Evolutionary conservation across 345 rosid genomes (phyloP), one percentile per base, ranked within the genome.

Genomic region (Salix viminalis): DNA sequence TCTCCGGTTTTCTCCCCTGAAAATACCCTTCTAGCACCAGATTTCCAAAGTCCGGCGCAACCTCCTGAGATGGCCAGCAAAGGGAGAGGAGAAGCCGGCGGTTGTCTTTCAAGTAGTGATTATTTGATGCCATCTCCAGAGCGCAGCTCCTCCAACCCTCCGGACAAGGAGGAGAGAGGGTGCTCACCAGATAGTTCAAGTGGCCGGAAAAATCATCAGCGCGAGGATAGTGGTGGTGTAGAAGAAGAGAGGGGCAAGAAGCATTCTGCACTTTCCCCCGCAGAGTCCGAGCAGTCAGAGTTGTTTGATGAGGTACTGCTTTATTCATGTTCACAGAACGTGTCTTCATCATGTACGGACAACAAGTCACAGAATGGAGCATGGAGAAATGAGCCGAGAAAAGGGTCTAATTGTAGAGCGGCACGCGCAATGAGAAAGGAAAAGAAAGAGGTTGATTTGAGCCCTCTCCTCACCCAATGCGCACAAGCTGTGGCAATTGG

Each of bases 241-340:
- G 89, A 80, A 74, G 84, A 68, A 74, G 84, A 70, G 48, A 90
- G 91, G 75, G 87, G 86, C 73, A 83, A 74, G 77, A 90, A 87
- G 80, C 94, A 87, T 44, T 81, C 81, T n/a, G 86, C 88, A 8
- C 37, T 83, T 70, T 85, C 71, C 72, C 71, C 77, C 30, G 90
- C 83, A 78, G 77, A 88, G 42, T 65, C 64, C 5, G 70, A 86
- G 52, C 82, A 85, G 28, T 48, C 87, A 2, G 89, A 84, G 54
- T 85, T 86, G 84, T 87, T 86, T 71, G 92, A 91, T 76, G 79
- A 12, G 82, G 82, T 91, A 9, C 75, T 88, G 81, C 85, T 90
- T n/a, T 11, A 30, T 72, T 66, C 2, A 75, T 64, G 7, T 67
- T 77, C 60, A 79, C 61, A 75, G 70, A 75, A 68, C 21, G 80